Conservation (phyloP, 331 rosid species). For the Stylosanthes scabra region DNA sequence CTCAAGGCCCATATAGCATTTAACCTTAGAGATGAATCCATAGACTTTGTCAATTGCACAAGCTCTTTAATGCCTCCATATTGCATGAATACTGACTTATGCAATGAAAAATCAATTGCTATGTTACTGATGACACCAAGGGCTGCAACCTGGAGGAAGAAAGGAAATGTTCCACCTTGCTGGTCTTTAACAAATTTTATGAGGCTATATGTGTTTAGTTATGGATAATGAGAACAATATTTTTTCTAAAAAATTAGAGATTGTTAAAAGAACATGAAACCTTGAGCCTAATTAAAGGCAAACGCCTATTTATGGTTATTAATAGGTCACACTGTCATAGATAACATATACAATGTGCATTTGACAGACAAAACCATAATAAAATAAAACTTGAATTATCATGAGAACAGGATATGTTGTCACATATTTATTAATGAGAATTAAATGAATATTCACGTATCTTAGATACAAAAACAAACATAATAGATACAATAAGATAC, state of each 20-base stretch:
- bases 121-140: slow-evolving; percentile 74
- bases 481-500: slow-evolving; percentile 45
- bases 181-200: slow-evolving; percentile 7
- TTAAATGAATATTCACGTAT: background rate
- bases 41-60: slow-evolving; percentile 72
- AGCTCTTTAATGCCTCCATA: slow-evolving; percentile 79
- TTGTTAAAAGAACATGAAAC: slow-evolving; percentile 1
- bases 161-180: slow-evolving; percentile 22
- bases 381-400: slow-evolving; percentile 24
- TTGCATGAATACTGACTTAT: slow-evolving; percentile 55
- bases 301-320: slow-evolving; percentile 2
- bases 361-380: slow-evolving; percentile 3
- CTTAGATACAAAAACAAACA: slow-evolving; percentile 7
- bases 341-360: background rate
- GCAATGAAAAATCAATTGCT: slow-evolving; percentile 63
- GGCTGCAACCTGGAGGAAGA: slow-evolving; percentile 75
- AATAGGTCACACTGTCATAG: background rate
- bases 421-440: background rate
- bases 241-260: background rate
- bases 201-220: slow-evolving; percentile 17
- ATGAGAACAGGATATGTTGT: slow-evolving; percentile 1
- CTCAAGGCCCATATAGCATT: slow-evolving; percentile 85
- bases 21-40: slow-evolving; percentile 73
- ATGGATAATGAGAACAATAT: slow-evolving; percentile 9
- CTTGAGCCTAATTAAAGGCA: slow-evolving; percentile 15